These are phyloP conservation scores for Hippophae gyantsensis DNA, from an alignment of 306 rosid genomes.

Conservation along the genomic window DNA sequence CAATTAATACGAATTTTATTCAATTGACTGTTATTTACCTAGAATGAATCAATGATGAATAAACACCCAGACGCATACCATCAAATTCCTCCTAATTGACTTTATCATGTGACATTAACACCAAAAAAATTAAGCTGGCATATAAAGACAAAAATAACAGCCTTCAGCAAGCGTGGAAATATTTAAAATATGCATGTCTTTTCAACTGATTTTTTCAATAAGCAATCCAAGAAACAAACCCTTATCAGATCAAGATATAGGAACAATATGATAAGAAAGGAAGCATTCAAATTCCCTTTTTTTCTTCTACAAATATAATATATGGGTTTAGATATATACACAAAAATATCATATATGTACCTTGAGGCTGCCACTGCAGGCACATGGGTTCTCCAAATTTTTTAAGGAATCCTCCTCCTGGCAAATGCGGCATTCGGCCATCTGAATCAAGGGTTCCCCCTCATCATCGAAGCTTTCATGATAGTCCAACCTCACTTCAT, in stretches of 20 bases:
- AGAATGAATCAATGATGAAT: too few relatives aligned
- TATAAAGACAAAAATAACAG: neutral
- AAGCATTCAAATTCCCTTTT: neutral
- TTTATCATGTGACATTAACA: neutral
- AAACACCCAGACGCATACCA: too few relatives aligned
- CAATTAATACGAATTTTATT: too few relatives aligned
- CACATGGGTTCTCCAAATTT: constrained; percentile 88
- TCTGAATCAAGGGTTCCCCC: constrained; percentile 62
- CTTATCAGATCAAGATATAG: neutral
- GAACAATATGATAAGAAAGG: neutral
- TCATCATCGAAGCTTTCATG: constrained; percentile 32
- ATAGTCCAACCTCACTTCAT: constrained; percentile 7
- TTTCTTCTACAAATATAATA: neutral
- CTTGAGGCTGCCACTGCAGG: constrained; percentile 92
- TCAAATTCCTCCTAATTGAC: too few relatives aligned
- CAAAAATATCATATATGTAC: constrained; percentile 20
- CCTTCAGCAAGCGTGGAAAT: neutral
- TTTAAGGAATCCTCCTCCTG: constrained; percentile 73
- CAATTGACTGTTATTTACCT: too few relatives aligned
- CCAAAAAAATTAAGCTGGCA: neutral
- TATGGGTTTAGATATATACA: neutral
- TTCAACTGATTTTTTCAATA: too few relatives aligned
- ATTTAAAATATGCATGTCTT: neutral
- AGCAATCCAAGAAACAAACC: neutral
- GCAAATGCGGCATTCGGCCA: constrained; percentile 91